Base-by-base conservation (phyloP, 2,329 filamentous ascomycete genomes). In the Chaetomium globosum region DNA sequence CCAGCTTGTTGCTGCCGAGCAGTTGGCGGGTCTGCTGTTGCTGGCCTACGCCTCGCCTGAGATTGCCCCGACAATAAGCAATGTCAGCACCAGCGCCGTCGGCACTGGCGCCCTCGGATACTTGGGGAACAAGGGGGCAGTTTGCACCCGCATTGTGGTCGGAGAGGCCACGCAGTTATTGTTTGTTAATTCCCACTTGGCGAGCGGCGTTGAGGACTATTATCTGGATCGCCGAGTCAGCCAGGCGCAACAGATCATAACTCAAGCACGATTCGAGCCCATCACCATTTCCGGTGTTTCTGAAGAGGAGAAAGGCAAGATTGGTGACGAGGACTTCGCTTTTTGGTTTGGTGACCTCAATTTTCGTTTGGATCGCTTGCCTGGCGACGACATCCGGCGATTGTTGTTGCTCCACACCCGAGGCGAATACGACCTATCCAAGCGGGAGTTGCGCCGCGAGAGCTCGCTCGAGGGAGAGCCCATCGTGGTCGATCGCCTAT, bases 281-380 rank as follows among this genome's bases (percentile, higher is more conserved):
- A 84, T 96, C 7, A 81, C 81, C 48, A 84, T 89, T 65, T 80
- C 84, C 0, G 88, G 90, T 9, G 86, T 89, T 6, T 79, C 85
- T 1, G 82, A 87, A 46, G 87, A 88, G n/a, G 86, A 89, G 26
- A 80, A 83, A 0, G 87, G 90, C 59, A 85, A 81, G 43, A 89
- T 99, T 69, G 93, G 92, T 0, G 91, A 96, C 48, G 94, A 96
- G 70, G 95, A 99, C 74, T 93, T 97, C 78, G 87, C 89, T 0
- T 97, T 99, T 73, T 98, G 94, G 92, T 91, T 97, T 73, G 95
- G 95, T 7, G 95, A 99, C 76, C 82, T 99, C 51, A 99, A 99
- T 75, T 99, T 97, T 74, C 87, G 95, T 36, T 83, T 99, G 0
- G 92, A 96, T 59, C 91, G 89, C 53, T 85, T 98, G 57, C 91